These are phyloP conservation scores for Ammopiptanthus mongolicus DNA, from an alignment of 306 rosid genomes.

Conservation along the genomic window DNA sequence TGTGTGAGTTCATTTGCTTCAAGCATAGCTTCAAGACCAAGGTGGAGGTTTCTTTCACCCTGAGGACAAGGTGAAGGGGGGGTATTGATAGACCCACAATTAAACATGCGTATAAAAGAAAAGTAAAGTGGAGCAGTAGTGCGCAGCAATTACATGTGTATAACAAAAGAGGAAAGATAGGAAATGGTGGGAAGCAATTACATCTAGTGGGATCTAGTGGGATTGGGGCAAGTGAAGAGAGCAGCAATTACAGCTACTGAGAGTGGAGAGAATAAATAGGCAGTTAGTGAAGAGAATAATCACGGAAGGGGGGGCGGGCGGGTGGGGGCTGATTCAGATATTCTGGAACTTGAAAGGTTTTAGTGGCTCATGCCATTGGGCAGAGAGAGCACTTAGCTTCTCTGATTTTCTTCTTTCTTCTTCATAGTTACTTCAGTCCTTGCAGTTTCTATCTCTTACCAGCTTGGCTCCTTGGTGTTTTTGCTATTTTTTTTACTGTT, in stretches of 20 bases:
- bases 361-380: not conserved
- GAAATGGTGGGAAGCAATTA: not conserved
- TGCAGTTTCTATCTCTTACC: not conserved
- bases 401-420: not conserved
- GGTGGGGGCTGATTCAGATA: not conserved
- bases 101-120: too few relatives aligned
- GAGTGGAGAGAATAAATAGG: not conserved
- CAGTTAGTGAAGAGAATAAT: not conserved
- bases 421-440: not conserved
- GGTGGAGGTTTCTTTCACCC: too few relatives aligned
- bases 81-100: too few relatives aligned
- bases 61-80: too few relatives aligned
- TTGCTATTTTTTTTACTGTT: too few relatives aligned
- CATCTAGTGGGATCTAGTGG: not conserved
- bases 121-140: too few relatives aligned
- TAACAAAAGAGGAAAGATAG: not conserved
- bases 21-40: too few relatives aligned
- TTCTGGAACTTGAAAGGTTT: not conserved
- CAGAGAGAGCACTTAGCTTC: not conserved
- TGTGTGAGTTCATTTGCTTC: too few relatives aligned
- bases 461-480: not conserved
- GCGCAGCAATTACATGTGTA: not conserved
- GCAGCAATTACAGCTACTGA: not conserved
- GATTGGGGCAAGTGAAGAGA: not conserved
- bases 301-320: not conserved